Evolutionary conservation across 2,329 filamentous ascomycete genomes (phyloP).

Genomic region (Thielaviopsis populi): DNA sequence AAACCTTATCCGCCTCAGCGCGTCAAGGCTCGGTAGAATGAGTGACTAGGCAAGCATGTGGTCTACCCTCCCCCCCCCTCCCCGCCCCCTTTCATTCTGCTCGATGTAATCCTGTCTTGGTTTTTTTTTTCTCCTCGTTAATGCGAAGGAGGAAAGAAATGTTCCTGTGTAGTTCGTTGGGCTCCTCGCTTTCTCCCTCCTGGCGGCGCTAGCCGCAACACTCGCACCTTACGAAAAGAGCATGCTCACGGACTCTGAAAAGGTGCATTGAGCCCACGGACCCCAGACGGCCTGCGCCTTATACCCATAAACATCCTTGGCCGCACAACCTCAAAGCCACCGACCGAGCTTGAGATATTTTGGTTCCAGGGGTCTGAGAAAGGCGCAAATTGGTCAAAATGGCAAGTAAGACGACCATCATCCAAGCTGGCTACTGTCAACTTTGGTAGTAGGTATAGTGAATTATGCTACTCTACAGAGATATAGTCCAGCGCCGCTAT

Average conservation of each 20-base stretch:
- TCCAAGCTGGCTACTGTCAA: not conserved
- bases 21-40: not conserved
- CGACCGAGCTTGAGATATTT: not conserved
- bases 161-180: not conserved
- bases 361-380: not conserved
- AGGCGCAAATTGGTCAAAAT: not conserved
- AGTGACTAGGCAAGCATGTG: not conserved
- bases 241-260: not conserved
- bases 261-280: not conserved
- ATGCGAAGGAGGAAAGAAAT: not conserved
- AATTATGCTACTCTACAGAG: not conserved
- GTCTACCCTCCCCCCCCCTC: not conserved
- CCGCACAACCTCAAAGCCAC: not conserved
- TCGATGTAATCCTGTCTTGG: not conserved
- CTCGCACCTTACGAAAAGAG: not conserved
- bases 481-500: not conserved
- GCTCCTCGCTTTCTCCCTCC: not conserved
- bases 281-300: not conserved
- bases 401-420: not conserved
- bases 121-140: not conserved
- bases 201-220: not conserved
- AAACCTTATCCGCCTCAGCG: not conserved
- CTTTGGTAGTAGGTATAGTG: not conserved
- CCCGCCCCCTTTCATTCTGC: not conserved
- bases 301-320: not conserved